Conservation (phyloP, 331 rosid species). For the Spiraea crenata region DNA sequence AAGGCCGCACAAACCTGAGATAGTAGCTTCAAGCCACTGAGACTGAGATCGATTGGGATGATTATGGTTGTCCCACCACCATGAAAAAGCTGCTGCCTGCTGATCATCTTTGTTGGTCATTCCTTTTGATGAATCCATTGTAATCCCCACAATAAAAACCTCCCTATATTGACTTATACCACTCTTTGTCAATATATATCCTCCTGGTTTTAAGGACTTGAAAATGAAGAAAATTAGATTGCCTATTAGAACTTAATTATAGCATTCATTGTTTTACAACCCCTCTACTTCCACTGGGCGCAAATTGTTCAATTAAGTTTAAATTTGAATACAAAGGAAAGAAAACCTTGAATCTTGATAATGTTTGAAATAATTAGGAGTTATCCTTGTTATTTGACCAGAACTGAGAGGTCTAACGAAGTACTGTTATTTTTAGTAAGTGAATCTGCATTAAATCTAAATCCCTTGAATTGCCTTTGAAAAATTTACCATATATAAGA, state of each 20-base stretch:
- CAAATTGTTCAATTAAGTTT: not conserved
- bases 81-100: constrained; percentile 12
- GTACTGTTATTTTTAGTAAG: not conserved
- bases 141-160: not conserved
- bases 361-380: not conserved
- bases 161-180: not conserved
- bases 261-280: not conserved
- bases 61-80: constrained; percentile 36
- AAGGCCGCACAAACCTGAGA: constrained; percentile 30
- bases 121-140: constrained; percentile 2
- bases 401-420: not conserved
- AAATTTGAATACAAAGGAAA: not conserved
- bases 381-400: not conserved
- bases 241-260: not conserved
- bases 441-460: not conserved
- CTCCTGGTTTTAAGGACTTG: constrained; percentile 15
- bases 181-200: not conserved
- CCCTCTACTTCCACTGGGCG: not conserved
- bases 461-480: not conserved
- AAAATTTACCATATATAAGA: no score
- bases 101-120: not conserved
- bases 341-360: not conserved
- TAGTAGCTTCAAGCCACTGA: constrained; percentile 39
- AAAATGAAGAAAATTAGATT: not conserved
- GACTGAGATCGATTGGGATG: constrained; percentile 31